Percentiles rank a stretch among this genome's conserved stretches.
Evolutionary conservation across 2,329 filamentous ascomycete genomes (phyloP).

Genomic region (Pyrenochaeta sp.): DNA sequence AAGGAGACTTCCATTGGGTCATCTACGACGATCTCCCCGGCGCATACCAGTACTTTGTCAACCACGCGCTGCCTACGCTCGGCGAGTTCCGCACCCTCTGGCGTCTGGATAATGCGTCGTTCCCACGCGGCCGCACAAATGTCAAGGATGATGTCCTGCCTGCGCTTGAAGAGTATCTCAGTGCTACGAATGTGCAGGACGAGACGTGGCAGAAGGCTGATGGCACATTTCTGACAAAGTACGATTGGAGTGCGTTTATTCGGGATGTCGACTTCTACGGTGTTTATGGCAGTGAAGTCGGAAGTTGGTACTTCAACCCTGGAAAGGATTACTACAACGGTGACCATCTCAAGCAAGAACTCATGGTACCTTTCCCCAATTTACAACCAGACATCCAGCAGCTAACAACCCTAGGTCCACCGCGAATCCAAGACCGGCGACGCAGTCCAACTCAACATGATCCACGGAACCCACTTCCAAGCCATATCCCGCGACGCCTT

Average conservation of each 20-base stretch:
- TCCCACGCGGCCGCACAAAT: constrained; percentile 56
- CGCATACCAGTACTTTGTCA: constrained; percentile 65
- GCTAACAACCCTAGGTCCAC: constrained; percentile 46
- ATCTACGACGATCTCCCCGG: constrained; percentile 58
- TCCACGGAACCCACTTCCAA: constrained; percentile 58
- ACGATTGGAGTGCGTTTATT: constrained; percentile 55
- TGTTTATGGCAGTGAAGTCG: constrained; percentile 58
- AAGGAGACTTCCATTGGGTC: constrained; percentile 62
- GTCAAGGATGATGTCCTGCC: constrained; percentile 57
- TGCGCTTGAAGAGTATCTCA: constrained; percentile 52
- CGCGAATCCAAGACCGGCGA: constrained; percentile 60
- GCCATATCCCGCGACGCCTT: constrained; percentile 39
- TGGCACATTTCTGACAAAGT: constrained; percentile 62
- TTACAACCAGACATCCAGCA: no score
- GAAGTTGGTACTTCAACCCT: constrained; percentile 60
- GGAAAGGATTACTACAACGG: constrained; percentile 63
- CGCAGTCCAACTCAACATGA: constrained; percentile 62
- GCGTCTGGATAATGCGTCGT: constrained; percentile 59
- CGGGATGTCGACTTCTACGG: constrained; percentile 56
- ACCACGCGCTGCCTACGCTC: constrained; percentile 56
- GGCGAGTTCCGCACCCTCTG: constrained; percentile 61
- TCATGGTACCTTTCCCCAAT: constrained; percentile 48
- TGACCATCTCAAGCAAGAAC: constrained; percentile 61
- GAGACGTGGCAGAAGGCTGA: constrained; percentile 61
- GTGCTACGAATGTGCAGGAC: constrained; percentile 60